These are phyloP conservation scores for Aspergillus japonicus DNA, from an alignment of 2,329 filamentous ascomycete species.

Conservation along the genomic window DNA sequence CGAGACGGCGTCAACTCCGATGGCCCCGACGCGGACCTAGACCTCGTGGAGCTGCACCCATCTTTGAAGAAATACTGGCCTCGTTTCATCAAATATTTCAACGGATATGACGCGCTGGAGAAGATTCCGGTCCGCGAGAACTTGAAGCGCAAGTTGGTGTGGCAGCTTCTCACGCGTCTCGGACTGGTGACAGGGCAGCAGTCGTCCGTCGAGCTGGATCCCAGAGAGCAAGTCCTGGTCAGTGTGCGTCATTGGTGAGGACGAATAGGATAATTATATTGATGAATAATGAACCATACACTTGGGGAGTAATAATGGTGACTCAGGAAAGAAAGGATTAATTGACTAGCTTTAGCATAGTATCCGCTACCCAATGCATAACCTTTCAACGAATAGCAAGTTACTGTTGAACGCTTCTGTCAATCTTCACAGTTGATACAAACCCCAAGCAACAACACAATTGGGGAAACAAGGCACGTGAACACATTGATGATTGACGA, in stretches of 20 bases:
- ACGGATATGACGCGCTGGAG: slow-evolving; percentile 80
- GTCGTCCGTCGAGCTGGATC: slow-evolving; percentile 30
- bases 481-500: too few relatives aligned
- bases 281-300: slow-evolving; percentile 1
- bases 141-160: slow-evolving; percentile 72
- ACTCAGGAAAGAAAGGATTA: not conserved
- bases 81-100: slow-evolving; percentile 78
- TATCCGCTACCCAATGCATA: too few relatives aligned
- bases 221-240: slow-evolving; percentile 50
- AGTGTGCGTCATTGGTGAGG: slow-evolving; percentile 67
- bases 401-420: not conserved
- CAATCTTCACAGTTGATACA: too few relatives aligned
- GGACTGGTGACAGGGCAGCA: slow-evolving; percentile 60
- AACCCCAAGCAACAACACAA: too few relatives aligned
- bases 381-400: not conserved
- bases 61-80: slow-evolving; percentile 66
- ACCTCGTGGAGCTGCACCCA: slow-evolving; percentile 27
- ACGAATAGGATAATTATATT: not conserved
- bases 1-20: slow-evolving; percentile 13
- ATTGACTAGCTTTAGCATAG: too few relatives aligned
- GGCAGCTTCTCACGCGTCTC: slow-evolving; percentile 58
- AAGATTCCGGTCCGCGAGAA: slow-evolving; percentile 82
- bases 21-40: slow-evolving; percentile 19
- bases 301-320: not conserved
- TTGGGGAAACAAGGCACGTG: too few relatives aligned